Evolutionary conservation across 2,329 filamentous ascomycete species (phyloP).

Genomic region (Xylariaceae sp.): DNA sequence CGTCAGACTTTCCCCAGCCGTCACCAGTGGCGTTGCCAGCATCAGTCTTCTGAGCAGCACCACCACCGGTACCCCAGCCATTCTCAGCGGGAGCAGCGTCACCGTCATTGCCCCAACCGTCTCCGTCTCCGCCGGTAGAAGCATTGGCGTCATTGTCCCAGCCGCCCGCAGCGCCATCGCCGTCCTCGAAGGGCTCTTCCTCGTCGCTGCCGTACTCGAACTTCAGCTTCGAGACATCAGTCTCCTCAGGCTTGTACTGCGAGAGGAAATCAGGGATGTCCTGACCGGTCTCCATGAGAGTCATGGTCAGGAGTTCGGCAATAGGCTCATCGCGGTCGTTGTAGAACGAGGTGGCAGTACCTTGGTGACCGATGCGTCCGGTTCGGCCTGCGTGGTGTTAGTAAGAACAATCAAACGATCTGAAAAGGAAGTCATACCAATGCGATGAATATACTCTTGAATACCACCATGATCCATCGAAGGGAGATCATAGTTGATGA

Average conservation of each 20-base stretch:
- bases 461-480: conserved; percentile 75
- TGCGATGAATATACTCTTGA: conserved; percentile 89
- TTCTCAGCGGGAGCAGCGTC: neutral
- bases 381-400: conserved; percentile 64
- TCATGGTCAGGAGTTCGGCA: conserved; percentile 70
- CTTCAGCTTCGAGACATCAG: conserved; percentile 42
- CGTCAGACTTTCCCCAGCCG: neutral
- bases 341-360: conserved; percentile 86
- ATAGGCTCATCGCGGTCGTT: conserved; percentile 72
- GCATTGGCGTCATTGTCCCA: conserved; percentile 7
- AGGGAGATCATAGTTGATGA: conserved; percentile 92
- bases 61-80: neutral
- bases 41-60: neutral
- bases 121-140: conserved; percentile 7
- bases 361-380: conserved; percentile 84
- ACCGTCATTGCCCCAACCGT: conserved; percentile 6
- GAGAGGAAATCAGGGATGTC: conserved; percentile 78
- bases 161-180: conserved; percentile 9
- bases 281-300: conserved; percentile 76
- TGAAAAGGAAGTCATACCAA: conserved; percentile 58
- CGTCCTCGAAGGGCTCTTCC: conserved; percentile 25
- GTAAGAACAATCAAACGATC: conserved; percentile 2
- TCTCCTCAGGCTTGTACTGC: conserved; percentile 56
- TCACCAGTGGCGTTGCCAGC: too few relatives aligned
- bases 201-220: conserved; percentile 56